phyloP scores from a whole-genome alignment of 352 stramenopile genomes.

The Lagenidium giganteum region DNA sequence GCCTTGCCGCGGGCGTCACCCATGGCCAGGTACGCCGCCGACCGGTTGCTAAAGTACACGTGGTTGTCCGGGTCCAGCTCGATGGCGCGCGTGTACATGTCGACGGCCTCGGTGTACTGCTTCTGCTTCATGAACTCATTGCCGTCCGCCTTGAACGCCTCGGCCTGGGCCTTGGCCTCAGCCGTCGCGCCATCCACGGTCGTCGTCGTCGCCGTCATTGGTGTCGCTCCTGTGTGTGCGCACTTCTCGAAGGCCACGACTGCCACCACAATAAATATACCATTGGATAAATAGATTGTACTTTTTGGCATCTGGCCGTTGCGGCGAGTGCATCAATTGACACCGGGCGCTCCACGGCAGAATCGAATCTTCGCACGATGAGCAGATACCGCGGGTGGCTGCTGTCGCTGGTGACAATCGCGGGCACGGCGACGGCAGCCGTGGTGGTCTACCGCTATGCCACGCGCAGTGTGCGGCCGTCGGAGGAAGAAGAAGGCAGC shows the following conservation, averaged over 20 bases:
- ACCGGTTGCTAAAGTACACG: slow-evolving; percentile 86
- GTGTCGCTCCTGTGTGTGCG: no score
- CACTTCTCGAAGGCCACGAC: no score
- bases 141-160: slow-evolving; percentile 81
- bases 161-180: slow-evolving; percentile 65
- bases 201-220: no score
- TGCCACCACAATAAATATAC: no score
- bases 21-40: slow-evolving; percentile 72
- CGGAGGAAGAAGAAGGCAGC: slow-evolving; percentile 14
- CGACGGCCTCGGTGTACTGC: slow-evolving; percentile 56
- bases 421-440: slow-evolving; percentile 55
- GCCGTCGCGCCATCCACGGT: slow-evolving; percentile 15
- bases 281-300: no score
- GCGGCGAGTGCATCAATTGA: no score
- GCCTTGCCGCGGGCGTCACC: slow-evolving; percentile 79
- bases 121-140: slow-evolving; percentile 65
- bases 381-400: slow-evolving; percentile 45
- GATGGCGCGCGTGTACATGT: slow-evolving; percentile 82
- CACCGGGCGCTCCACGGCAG: neutral
- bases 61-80: slow-evolving; percentile 81
- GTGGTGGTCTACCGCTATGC: slow-evolving; percentile 58
- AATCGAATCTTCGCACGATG: no score
- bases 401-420: slow-evolving; percentile 59
- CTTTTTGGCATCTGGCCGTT: no score
- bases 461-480: slow-evolving; percentile 28